phyloP scores from a whole-genome alignment of 1,284 basidiomycete species.

The Cryptococcus sp. region DNA sequence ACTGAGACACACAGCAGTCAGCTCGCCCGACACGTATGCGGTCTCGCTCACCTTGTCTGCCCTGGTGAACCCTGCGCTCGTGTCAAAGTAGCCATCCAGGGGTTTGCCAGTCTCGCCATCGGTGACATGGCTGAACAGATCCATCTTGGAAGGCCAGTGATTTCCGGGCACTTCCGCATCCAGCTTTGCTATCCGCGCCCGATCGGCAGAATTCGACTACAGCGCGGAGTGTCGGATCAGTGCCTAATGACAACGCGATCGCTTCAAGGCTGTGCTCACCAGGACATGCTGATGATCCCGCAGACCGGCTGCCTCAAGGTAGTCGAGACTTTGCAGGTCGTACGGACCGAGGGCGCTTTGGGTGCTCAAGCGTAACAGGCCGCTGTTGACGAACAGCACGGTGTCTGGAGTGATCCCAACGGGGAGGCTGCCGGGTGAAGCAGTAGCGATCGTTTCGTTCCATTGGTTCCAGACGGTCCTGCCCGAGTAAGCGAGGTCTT shows the following conservation, averaged over 20 bases:
- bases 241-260: not conserved
- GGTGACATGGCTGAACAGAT: slow-evolving; percentile 1
- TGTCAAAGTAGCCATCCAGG: slow-evolving; percentile 24
- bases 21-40: not conserved
- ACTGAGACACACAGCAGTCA: not conserved
- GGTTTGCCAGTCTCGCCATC: slow-evolving; percentile 1
- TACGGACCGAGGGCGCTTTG: slow-evolving; percentile 12
- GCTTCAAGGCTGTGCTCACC: slow-evolving; percentile 8
- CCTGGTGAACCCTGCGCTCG: slow-evolving; percentile 24
- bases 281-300: slow-evolving; percentile 17
- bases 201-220: not conserved
- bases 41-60: slow-evolving; percentile 23
- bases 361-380: slow-evolving; percentile 22
- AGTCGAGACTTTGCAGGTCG: slow-evolving; percentile 16
- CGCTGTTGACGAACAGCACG: slow-evolving; percentile 19
- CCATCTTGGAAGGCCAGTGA: slow-evolving; percentile 7
- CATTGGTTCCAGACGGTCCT: slow-evolving; percentile 28
- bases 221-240: no score
- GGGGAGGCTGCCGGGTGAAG: slow-evolving; percentile 17
- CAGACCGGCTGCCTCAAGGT: slow-evolving; percentile 21
- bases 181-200: slow-evolving; percentile 6
- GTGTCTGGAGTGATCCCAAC: slow-evolving; percentile 18
- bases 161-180: slow-evolving; percentile 3
- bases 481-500: slow-evolving; percentile 26
- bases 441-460: slow-evolving; percentile 18